Conservation (phyloP, 257 asterid genomes). For the Solanum arcanum region DNA sequence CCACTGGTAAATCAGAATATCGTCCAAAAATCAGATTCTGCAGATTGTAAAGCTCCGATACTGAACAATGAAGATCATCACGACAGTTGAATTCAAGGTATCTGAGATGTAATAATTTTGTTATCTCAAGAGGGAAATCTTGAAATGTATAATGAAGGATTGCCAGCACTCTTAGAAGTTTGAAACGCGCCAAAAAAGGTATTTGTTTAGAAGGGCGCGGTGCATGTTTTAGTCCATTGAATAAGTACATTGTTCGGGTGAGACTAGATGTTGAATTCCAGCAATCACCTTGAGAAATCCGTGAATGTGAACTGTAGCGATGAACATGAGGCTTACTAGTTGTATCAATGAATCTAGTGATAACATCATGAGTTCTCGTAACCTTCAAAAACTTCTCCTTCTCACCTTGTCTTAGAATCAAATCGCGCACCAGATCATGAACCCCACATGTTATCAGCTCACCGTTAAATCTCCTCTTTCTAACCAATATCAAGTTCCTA, state of each 20-base stretch:
- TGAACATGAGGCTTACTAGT: not conserved
- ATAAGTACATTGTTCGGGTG: not conserved
- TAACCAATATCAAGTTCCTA: not conserved
- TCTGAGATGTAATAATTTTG: not conserved
- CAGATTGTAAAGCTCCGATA: not conserved
- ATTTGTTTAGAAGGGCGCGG: not conserved
- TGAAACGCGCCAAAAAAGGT: not conserved
- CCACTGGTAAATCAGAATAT: not conserved
- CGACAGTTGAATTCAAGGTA: not conserved
- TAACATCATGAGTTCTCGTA: not conserved
- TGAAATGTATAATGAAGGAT: not conserved
- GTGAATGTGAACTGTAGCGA: not conserved
- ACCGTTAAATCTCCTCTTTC: not conserved
- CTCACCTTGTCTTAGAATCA: not conserved
- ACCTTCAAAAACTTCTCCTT: not conserved
- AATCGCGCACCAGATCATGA: not conserved
- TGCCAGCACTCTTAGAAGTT: not conserved
- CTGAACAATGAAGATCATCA: not conserved
- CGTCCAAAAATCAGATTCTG: not conserved
- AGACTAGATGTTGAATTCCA: not conserved
- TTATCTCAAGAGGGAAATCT: not conserved
- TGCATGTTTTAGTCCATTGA: not conserved
- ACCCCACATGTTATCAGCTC: not conserved
- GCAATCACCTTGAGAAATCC: not conserved
- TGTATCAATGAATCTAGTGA: not conserved